Conservation (phyloP, 2,329 filamentous ascomycete genomes). For the Aspergillus clavatus region DNA sequence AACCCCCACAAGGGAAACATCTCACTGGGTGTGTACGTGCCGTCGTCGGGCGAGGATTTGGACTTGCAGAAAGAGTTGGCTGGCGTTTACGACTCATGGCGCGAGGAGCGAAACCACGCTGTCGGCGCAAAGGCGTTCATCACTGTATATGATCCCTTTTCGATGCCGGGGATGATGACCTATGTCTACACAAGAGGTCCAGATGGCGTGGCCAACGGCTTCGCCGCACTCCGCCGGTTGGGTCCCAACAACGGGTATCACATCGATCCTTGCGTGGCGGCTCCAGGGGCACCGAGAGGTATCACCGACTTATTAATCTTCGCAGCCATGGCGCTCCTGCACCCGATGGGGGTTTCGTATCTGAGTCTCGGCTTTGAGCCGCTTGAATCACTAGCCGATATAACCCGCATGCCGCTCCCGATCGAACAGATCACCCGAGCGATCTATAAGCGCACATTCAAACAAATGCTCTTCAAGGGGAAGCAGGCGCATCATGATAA, state of each 20-base stretch:
- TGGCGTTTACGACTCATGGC: constrained; percentile 37
- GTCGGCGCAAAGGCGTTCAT: constrained; percentile 34
- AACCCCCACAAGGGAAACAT: constrained; percentile 31
- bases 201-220: neutral
- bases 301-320: neutral
- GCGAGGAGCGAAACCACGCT: constrained; percentile 30
- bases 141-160: constrained; percentile 35
- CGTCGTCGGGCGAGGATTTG: constrained; percentile 26
- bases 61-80: constrained; percentile 30
- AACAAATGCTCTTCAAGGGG: neutral
- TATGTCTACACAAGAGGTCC: neutral
- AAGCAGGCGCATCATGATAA: neutral
- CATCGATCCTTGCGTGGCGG: neutral
- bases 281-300: neutral
- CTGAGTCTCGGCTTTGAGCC: neutral
- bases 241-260: neutral
- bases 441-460: neutral
- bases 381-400: neutral
- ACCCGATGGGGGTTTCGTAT: neutral
- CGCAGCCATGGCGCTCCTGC: neutral
- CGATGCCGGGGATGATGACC: neutral
- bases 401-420: neutral
- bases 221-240: neutral
- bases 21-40: constrained; percentile 33
- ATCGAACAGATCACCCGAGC: neutral